Base-by-base conservation (phyloP, 441 rosid genomes). In the Corymbia calophylla region DNA sequence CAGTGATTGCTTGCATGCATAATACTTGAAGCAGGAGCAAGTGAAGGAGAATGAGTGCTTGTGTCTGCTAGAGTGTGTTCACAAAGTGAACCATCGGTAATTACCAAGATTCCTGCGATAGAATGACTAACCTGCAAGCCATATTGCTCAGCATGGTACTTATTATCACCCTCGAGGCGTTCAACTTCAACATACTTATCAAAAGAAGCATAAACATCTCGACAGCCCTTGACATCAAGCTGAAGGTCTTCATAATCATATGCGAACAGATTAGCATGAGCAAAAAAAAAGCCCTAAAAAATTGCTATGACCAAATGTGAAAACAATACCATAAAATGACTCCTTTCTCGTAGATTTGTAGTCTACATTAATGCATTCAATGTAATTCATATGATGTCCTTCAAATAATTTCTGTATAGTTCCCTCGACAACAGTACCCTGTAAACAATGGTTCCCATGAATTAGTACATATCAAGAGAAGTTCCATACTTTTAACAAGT, bases 401-500 rank as follows among this genome's bases (percentile, higher is more conserved):
- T 97, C 99, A 92, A 97, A 97, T 88, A 97, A 90, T 91, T 96
- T 95, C 90, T 96, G 99, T 91, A 97, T 97, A 81, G 99, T 97
- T 89, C 99, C 99, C 95, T 97, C 99, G 53, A 97, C 99, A 60
- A 97, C 98, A 91, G 99, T 97, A 53, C 98, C 99, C 99, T 97
- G 77, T 23, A 87, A 81, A 89, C 62, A 77, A 15, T 51, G 56
- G 81, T 89, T 56, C 70, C 86, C 68, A 53, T 27, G 29, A 87
- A 84, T 84, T 55, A 32, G 19, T 35, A 31, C 66, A 86, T 49
- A 88, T 87, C 27, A 86, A 32, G 84, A 80, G 58, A 87, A n/a
- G 58, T 58, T 14, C 84, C 27, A 44, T 23, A 44, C 53, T 77
- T 73, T 31, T n/a, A n/a, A 47, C 16, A 39, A 29, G 68, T 53